Evolutionary conservation across 1,284 basidiomycete species (phyloP).

Genomic region (Rugosomyces carneus): DNA sequence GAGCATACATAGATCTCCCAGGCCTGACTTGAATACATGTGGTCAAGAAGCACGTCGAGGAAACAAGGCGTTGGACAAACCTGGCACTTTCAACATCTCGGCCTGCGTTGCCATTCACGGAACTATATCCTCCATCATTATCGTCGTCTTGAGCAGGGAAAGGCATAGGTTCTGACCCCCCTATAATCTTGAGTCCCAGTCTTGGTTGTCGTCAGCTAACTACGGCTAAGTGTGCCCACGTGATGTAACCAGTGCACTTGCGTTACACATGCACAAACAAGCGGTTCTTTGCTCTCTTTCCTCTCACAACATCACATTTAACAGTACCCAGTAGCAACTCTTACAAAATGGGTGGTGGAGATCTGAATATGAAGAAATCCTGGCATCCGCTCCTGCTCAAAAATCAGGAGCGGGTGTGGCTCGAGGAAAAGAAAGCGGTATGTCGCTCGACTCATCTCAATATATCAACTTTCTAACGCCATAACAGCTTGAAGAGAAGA

Average conservation of each 20-base stretch:
- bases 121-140: conserved; percentile 25
- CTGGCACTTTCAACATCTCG: conserved; percentile 18
- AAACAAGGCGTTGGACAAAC: conserved; percentile 12
- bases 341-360: conserved; percentile 89
- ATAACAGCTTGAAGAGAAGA: conserved; percentile 88
- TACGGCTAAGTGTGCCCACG: too few relatives aligned
- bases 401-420: conserved; percentile 99
- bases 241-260: not conserved
- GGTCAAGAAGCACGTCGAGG: conserved; percentile 3
- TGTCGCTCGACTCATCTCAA: conserved; percentile 25
- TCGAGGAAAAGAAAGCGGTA: conserved; percentile 94
- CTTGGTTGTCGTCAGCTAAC: not conserved
- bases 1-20: conserved; percentile 72
- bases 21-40: conserved; percentile 35
- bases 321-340: conserved; percentile 17
- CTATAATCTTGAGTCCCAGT: not conserved
- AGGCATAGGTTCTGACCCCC: conserved; percentile 11
- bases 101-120: conserved; percentile 23
- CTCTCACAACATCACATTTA: conserved; percentile 5
- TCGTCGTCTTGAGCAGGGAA: conserved; percentile 17
- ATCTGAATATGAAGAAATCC: conserved; percentile 96
- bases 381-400: conserved; percentile 98
- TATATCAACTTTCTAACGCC: conserved; percentile 12
- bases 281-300: conserved; percentile 2
- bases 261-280: conserved; percentile 11